These are phyloP conservation scores for Podaxis mareebaensis DNA, from an alignment of 768 basidiomycete genomes.

Conservation along the genomic window DNA sequence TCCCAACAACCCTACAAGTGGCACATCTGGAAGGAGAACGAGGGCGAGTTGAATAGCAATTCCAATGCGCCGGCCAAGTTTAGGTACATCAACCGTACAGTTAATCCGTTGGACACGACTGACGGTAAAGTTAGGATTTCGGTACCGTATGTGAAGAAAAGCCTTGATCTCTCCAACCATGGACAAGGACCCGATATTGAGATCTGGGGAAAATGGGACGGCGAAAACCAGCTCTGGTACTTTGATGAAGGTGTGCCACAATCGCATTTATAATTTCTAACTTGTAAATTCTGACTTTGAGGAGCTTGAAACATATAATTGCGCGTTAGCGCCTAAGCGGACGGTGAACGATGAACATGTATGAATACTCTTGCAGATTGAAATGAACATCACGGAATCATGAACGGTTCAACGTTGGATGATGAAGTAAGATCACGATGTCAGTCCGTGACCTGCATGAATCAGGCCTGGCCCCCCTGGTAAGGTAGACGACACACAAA, in stretches of 20 bases:
- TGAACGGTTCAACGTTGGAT: no score
- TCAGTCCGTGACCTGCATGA: no score
- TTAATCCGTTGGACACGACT: background rate
- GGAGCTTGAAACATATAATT: background rate
- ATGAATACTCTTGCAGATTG: no score
- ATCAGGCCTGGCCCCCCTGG: no score
- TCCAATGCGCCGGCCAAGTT: conserved; percentile 1
- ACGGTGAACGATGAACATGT: no score
- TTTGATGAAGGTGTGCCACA: conserved; percentile 22
- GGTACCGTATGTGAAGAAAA: conserved; percentile 33
- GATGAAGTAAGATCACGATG: no score
- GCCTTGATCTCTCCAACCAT: conserved; percentile 42
- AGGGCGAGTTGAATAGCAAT: conserved; percentile 15
- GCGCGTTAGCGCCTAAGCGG: background rate
- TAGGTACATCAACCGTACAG: conserved; percentile 33
- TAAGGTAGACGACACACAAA: background rate
- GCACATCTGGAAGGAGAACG: conserved; percentile 36
- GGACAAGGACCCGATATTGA: conserved; percentile 42
- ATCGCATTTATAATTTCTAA: background rate
- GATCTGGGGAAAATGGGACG: conserved; percentile 43
- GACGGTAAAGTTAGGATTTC: conserved; percentile 32
- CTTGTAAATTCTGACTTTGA: background rate
- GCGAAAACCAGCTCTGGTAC: conserved; percentile 38
- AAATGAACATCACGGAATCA: no score
- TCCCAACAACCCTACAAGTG: conserved; percentile 29